Conservation (phyloP, 129 eudicot genomes). For the Artemisia annua region DNA sequence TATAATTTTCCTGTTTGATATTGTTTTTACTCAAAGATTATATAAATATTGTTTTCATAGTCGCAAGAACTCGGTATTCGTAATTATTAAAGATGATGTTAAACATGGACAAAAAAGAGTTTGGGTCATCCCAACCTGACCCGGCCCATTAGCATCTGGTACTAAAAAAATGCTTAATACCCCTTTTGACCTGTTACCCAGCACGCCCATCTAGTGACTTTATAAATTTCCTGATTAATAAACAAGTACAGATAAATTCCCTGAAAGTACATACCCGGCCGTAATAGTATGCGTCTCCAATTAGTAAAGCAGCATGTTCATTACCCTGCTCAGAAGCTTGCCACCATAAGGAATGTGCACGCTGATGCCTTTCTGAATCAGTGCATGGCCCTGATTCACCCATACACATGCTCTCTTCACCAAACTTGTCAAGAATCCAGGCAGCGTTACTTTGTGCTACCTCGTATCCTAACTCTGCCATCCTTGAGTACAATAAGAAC, state of each 20-base stretch:
- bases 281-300: constrained; percentile 95
- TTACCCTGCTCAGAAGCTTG: constrained; percentile 99
- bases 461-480: constrained; percentile 99
- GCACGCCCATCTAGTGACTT: no score
- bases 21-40: not conserved
- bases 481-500: constrained; percentile 77
- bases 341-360: constrained; percentile 94
- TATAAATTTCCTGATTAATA: no score
- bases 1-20: not conserved
- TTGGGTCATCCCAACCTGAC: no score
- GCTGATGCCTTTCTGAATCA: constrained; percentile 80
- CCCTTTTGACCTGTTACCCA: no score
- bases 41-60: no score
- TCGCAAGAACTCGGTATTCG: no score
- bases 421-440: constrained; percentile 93
- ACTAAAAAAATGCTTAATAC: no score
- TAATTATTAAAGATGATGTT: no score
- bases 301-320: constrained; percentile 92
- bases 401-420: constrained; percentile 85
- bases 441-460: constrained; percentile 98
- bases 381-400: constrained; percentile 89
- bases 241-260: no score
- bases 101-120: no score
- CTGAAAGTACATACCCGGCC: constrained; percentile 68
- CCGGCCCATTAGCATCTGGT: no score